Evolutionary conservation across 257 asterid species (phyloP), one percentile per base, ranked within the genome.

Genomic region (Solanum sejunctum): DNA sequence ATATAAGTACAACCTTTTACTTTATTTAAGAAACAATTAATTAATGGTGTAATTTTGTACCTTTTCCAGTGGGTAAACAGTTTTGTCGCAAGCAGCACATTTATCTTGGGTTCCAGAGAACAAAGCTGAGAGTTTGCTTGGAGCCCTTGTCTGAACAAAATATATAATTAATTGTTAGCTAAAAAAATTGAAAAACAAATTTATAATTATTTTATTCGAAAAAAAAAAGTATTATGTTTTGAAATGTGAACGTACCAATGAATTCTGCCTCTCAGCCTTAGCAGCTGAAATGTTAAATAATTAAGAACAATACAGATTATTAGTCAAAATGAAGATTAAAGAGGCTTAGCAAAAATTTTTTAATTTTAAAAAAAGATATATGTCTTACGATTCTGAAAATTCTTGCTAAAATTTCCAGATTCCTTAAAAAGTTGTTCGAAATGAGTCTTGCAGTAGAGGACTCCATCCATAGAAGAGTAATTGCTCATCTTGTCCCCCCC

Each of bases 341-440:
- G 1, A 26, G 18, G 16, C 64, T 52, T 17, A 28, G 7, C 7
- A 28, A 52, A 51, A 63, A 52, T 26, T 26, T n/a, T n/a, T 47
- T 36, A 10, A 43, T 63, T 21, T 12, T 12, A 0, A 16, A 26
- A 51, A 13, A 10, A 0, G 0, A 26, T 36, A 4, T 36, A 36
- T 52, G 12, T 28, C 83, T 78, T 78, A 78, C 83, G 8, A 54
- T 78, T 78, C 28, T 78, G 90, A 18, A 90, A 88, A 70, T 90
- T 95, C 90, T 90, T 91, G 89, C 90, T 89, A 54, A 94, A 89
- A 51, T 93, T 93, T 69, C 96, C 98, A 6, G 92, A 90, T 87
- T 95, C 96, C 93, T 91, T 94, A 85, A 93, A 93, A 18, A 93
- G 93, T 67, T 94, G 98, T 84, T 95, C 96, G 54, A 95, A 93